Percentiles rank a stretch among this genome's conserved stretches.
These are phyloP conservation scores for Piloderma croceum DNA, from an alignment of 768 basidiomycete species.

Conservation along the genomic window DNA sequence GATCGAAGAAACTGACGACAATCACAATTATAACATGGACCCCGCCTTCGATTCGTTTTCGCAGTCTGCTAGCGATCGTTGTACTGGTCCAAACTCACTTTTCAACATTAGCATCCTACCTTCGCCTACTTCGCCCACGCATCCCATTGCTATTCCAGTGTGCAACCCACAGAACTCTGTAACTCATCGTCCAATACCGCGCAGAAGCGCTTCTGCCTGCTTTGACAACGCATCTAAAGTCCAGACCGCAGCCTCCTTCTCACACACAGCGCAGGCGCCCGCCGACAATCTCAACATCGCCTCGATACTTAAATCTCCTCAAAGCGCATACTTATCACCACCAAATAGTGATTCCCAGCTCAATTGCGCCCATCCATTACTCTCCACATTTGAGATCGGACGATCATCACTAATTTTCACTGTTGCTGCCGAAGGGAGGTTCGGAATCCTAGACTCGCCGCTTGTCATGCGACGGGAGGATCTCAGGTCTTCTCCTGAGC, in stretches of 20 bases:
- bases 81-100: not conserved
- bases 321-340: not conserved
- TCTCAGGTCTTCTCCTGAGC: constrained; percentile 18
- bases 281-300: not conserved
- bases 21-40: not conserved
- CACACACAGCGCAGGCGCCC: not conserved
- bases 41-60: not conserved
- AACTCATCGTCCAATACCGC: not conserved
- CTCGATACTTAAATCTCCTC: not conserved
- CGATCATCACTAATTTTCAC: constrained; percentile 21
- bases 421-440: constrained; percentile 19
- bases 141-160: not conserved
- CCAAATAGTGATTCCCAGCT: not conserved
- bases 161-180: not conserved
- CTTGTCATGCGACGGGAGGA: constrained; percentile 27
- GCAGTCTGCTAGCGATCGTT: not conserved
- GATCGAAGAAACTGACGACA: no score
- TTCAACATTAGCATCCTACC: not conserved
- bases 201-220: not conserved
- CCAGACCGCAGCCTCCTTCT: not conserved
- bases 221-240: no score
- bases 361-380: not conserved
- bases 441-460: constrained; percentile 32
- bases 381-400: constrained; percentile 25
- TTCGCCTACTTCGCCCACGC: not conserved